Percentiles rank a stretch among this genome's conserved stretches.
Evolutionary conservation across 176 grass and related monocot species (phyloP).

Genomic region (Avena sativa): DNA sequence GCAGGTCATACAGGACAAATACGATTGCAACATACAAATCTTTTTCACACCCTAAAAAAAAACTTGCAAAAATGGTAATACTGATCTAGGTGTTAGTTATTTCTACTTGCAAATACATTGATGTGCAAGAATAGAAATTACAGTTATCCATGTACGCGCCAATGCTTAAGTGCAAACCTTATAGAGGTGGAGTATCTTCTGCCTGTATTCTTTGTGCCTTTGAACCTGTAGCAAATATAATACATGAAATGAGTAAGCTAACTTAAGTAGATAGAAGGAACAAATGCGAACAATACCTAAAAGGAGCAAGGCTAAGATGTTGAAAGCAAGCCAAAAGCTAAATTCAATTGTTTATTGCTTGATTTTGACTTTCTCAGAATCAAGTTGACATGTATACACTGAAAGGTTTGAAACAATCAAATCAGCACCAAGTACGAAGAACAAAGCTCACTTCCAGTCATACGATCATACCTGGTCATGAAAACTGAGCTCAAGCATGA

Average conservation of each 20-base stretch:
- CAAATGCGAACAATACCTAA: background rate
- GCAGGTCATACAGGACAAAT: constrained; percentile 6
- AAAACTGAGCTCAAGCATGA: too few species aligned
- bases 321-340: constrained; percentile 26
- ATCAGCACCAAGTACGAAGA: too few species aligned
- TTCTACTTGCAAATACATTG: constrained; percentile 41
- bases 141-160: constrained; percentile 17
- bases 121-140: constrained; percentile 11
- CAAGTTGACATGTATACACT: too few species aligned
- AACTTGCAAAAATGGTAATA: constrained; percentile 33
- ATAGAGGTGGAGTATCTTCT: constrained; percentile 80
- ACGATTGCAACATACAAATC: background rate
- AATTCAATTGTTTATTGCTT: background rate
- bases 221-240: constrained; percentile 57
- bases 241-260: constrained; percentile 33
- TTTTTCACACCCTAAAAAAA: background rate
- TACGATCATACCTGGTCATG: too few species aligned
- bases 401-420: too few species aligned
- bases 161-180: constrained; percentile 67
- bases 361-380: too few species aligned
- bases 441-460: too few species aligned
- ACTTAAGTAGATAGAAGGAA: background rate
- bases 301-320: background rate
- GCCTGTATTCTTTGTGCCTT: constrained; percentile 88
- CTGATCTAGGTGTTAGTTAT: constrained; percentile 11